Conservation (phyloP, 2,329 filamentous ascomycete species). For the Colletotrichum salicis region DNA sequence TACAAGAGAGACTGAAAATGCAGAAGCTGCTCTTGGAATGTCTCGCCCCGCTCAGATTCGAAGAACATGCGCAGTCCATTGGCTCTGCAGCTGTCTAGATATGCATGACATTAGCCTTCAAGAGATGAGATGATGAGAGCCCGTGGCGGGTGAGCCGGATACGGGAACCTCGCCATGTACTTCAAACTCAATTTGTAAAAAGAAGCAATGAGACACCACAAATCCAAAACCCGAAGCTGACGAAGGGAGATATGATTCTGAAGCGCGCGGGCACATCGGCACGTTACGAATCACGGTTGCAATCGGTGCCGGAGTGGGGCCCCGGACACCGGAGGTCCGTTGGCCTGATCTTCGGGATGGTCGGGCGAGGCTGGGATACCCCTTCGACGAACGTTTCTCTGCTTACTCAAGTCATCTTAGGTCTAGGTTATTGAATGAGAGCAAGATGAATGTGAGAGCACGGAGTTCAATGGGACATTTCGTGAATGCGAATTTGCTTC, state of each 20-base stretch:
- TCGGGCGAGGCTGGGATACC: background rate
- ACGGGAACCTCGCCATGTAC: background rate
- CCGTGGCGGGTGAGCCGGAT: slow-evolving; percentile 2
- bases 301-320: background rate
- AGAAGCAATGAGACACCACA: background rate
- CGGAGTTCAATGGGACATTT: too few species aligned
- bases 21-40: background rate
- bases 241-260: background rate
- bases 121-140: slow-evolving; percentile 10
- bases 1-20: too few species aligned
- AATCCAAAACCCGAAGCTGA: background rate
- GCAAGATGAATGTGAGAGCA: background rate
- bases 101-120: background rate
- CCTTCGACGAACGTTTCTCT: background rate
- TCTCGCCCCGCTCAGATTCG: background rate
- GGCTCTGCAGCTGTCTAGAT: background rate
- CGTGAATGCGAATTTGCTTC: too few species aligned
- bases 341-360: background rate
- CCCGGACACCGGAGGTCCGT: slow-evolving; percentile 17
- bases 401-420: background rate
- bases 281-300: background rate
- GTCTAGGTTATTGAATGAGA: too few species aligned
- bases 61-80: background rate
- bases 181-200: background rate
- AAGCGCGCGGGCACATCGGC: background rate